phyloP scores from a whole-genome alignment of 306 rosid species.

The Malus domestica region ASM211411v1 NC_041804.1:5943501-5944000 shows the following conservation, averaged over 20 bases:
- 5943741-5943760: too few relatives aligned
- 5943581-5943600: too few relatives aligned
- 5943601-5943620: too few relatives aligned
- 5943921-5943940: neutral
- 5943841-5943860: too few relatives aligned
- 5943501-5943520: too few relatives aligned
- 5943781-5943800: too few relatives aligned
- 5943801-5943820: too few relatives aligned
- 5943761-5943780: rapidly evolving
- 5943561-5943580: neutral
- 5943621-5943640: neutral
- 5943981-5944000: neutral
- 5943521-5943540: neutral
- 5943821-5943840: too few relatives aligned
- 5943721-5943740: too few relatives aligned
- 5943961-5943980: neutral
- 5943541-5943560: neutral
- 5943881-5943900: neutral
- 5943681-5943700: rapidly evolving
- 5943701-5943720: too few relatives aligned
- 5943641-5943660: neutral
- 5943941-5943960: neutral
- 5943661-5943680: too few relatives aligned
- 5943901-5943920: neutral
- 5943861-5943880: too few relatives aligned